Base-by-base conservation (phyloP, 208 protist genomes). In the Jaenimonas drosophilae region DNA sequence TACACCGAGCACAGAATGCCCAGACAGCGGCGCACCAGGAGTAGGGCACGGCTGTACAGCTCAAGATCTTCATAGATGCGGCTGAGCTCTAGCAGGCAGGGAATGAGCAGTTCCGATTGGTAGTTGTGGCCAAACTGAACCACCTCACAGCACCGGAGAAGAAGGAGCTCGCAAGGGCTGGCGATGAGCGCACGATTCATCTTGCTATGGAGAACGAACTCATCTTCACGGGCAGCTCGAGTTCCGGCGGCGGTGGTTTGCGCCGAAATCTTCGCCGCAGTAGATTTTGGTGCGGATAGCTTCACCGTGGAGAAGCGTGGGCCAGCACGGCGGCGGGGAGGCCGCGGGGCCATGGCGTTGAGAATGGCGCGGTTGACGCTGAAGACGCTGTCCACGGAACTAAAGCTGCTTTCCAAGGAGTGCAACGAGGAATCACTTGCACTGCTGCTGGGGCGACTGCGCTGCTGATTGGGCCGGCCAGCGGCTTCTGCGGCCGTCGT, bases 21-120 rank as follows among this genome's bases (percentile, higher is more conserved):
- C 24, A 88, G 60, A 48, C 82, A 91, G 33, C 77, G 77, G 29
- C 78, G 82, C 26, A 91, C 70, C 1, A 91, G 58, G 41, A 91
- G 64, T 33, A 88, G 52, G 12, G 82, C 72, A 6, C 82, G 70
- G 46, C 76, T 83, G 67, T 82, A 83, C 20, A 91, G 68, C 25
- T 44, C 33, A 12, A 91, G 49, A 41, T 87, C 72, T 49, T 91
- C 82, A 63, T 91, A 91, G 34, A 91, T 76, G 51, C 75, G 75
- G 0, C 77, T 71, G 12, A 91, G 58, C 49, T 84, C 82, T 43
- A 88, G 72, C 25, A 83, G 52, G 1, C 75, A 59, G 3, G 78
- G 77, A 33, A 87, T 84, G 34, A 91, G 77, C 31, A 91, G 64
- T 54, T 91, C 77, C 36, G 82, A 91, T 55, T 91, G 82, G 14